A percentile compares a stretch with the other conserved stretches of the same genome.
Evolutionary conservation across 2,329 filamentous ascomycete species (phyloP).

Genomic region (Sordariomycetes sp.): DNA sequence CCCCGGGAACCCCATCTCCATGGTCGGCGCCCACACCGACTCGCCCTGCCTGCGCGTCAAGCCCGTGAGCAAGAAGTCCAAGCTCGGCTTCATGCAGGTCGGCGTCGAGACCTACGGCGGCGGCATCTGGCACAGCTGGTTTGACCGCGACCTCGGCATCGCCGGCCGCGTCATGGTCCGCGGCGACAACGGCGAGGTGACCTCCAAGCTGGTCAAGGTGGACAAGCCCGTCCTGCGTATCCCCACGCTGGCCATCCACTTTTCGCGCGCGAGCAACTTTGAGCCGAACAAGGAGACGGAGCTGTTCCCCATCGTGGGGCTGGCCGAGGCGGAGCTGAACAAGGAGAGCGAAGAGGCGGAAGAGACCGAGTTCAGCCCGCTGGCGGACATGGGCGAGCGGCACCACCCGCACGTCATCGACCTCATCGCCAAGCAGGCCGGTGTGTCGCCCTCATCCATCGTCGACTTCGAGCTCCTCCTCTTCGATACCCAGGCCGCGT

Average conservation of each 20-base stretch:
- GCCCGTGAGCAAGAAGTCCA: constrained; percentile 82
- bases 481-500: constrained; percentile 88
- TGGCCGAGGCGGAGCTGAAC: constrained; percentile 83
- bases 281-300: constrained; percentile 96
- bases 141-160: constrained; percentile 86
- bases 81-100: constrained; percentile 82
- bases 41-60: constrained; percentile 88
- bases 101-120: constrained; percentile 96
- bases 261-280: constrained; percentile 78
- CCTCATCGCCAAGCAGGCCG: constrained; percentile 71
- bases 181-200: constrained; percentile 61
- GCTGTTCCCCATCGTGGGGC: constrained; percentile 82
- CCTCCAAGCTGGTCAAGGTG: constrained; percentile 80
- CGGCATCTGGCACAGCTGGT: constrained; percentile 97
- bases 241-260: constrained; percentile 87
- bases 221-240: constrained; percentile 85
- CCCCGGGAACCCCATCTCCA: constrained; percentile 80
- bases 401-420: constrained; percentile 85
- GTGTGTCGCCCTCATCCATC: constrained; percentile 58
- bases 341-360: constrained; percentile 26
- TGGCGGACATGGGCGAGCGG: constrained; percentile 67
- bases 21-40: constrained; percentile 94
- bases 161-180: constrained; percentile 81
- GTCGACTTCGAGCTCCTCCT: constrained; percentile 95
- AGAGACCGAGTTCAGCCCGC: constrained; percentile 51